Percentiles rank a stretch among this genome's conserved stretches.
These are phyloP conservation scores for Amanita thiersii DNA, from an alignment of 768 basidiomycete species.

Conservation along the genomic window DNA sequence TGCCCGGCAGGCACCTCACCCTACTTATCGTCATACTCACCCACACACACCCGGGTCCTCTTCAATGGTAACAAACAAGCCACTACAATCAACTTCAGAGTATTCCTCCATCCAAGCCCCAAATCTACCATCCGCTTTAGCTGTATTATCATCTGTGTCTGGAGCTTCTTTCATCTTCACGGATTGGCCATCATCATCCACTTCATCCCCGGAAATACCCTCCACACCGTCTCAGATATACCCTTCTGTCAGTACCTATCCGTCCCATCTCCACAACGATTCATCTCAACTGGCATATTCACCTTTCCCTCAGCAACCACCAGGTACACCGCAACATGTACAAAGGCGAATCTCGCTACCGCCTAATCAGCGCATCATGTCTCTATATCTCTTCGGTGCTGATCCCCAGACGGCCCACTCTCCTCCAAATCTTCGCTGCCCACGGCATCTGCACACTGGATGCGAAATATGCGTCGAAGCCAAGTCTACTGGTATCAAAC, in stretches of 20 bases:
- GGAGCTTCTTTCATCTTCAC: constrained; percentile 8
- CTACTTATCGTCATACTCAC: constrained; percentile 34
- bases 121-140: constrained; percentile 11
- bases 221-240: constrained; percentile 2
- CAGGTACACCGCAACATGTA: too few relatives aligned
- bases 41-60: constrained; percentile 18
- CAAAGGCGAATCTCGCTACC: constrained; percentile 11
- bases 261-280: constrained; percentile 9
- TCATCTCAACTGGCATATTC: constrained; percentile 16
- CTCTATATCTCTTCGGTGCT: constrained; percentile 52
- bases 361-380: constrained; percentile 31
- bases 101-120: constrained; percentile 10
- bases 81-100: constrained; percentile 16
- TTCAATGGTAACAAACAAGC: constrained; percentile 17
- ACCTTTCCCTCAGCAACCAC: constrained; percentile 11
- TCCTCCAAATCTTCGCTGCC: constrained; percentile 57
- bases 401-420: constrained; percentile 56
- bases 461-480: constrained; percentile 76
- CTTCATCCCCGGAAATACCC: too few relatives aligned
- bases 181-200: not conserved
- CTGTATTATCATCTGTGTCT: constrained; percentile 10
- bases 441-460: constrained; percentile 62
- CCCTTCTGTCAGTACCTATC: constrained; percentile 3
- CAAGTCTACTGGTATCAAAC: constrained; percentile 21
- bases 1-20: constrained; percentile 56